Base-by-base conservation (phyloP, 352 stramenopile genomes). In the Globisporangium yorkense region DNA sequence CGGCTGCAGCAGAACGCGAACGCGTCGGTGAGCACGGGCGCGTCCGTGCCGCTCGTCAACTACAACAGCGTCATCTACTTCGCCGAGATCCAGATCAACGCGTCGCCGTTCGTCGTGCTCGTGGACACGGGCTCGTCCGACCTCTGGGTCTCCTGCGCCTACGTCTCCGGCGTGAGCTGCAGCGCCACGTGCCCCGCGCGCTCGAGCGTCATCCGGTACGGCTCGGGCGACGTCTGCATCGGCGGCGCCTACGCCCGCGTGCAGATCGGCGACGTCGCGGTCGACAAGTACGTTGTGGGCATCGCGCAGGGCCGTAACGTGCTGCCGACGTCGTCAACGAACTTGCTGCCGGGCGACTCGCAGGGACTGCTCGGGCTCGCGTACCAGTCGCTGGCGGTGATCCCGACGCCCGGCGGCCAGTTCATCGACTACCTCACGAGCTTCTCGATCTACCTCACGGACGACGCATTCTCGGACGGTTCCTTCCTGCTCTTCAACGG, bases 401-500 rank as follows among this genome's bases (percentile, higher is more conserved):
- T 88, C n/a, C 58, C 68, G n/a, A 77, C 71, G 1, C 54, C 72
- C 16, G 60, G 56, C 0, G 77, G 77, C 0, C 75, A 80, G 51
- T 75, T 88, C 31, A 74, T 88, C 50, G 60, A 88, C 54, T 80
- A 80, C 37, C 60, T 92, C n/a, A 63, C 57, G 15, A 82, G 69
- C 35, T 92, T 92, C 63, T 88, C 77, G 8, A 78, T 90, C 59
- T 92, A 77, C 49, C 51, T 92, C 37, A 76, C 68, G 1, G 49
- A 71, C 16, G 61, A 72, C 10, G 72, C 84, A 52, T 70, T 63
- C 41, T 50, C 71, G 0, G 50, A 72, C 10, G 80, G 75, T 20
- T 89, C 79, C 29, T 90, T 89, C 58, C 63, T 92, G 46, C 54
- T 90, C 35, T 48, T 92, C 0, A 88, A 92, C 27, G 80, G 62